A percentile compares a stretch with the other conserved stretches of the same genome.
Conservation (phyloP, 441 rosid species). For the Arabidopsis lyrata region DNA sequence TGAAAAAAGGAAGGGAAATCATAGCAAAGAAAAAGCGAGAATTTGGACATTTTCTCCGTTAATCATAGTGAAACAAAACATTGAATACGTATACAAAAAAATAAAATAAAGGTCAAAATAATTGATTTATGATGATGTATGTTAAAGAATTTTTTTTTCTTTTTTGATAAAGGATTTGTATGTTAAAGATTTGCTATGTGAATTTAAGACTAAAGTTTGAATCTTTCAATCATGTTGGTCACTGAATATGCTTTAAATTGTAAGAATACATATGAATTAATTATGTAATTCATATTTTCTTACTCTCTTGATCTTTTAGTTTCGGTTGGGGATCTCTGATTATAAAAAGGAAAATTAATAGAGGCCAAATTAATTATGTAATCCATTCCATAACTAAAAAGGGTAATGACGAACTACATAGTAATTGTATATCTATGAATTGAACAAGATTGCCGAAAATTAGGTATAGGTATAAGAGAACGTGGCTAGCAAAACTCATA, state of each 20-base stretch:
- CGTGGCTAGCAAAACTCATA: conserved; percentile 40
- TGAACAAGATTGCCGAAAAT: conserved; percentile 18
- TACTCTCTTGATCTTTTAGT: not conserved
- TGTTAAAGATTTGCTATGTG: not conserved
- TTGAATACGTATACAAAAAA: not conserved
- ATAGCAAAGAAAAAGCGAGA: not conserved
- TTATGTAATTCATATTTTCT: no score
- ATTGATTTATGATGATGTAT: not conserved
- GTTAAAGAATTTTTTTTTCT: not conserved
- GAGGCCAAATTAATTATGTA: not conserved
- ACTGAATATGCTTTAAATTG: not conserved
- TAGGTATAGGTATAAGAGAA: conserved; percentile 12
- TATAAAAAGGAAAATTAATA: not conserved
- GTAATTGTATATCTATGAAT: not conserved
- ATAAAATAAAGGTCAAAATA: not conserved
- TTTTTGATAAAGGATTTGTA: not conserved
- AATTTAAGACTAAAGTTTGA: not conserved
- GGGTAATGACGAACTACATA: conserved; percentile 6
- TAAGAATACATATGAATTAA: not conserved
- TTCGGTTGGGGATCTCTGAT: not conserved
- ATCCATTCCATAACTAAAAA: conserved; percentile 1
- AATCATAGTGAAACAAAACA: not conserved
- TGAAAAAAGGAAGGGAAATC: no score
- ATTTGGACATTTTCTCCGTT: not conserved
- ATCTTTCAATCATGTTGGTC: not conserved